Percentiles rank a stretch among this genome's conserved stretches.
Conservation (phyloP, 768 basidiomycete species). For the Amanita exitialis region DNA sequence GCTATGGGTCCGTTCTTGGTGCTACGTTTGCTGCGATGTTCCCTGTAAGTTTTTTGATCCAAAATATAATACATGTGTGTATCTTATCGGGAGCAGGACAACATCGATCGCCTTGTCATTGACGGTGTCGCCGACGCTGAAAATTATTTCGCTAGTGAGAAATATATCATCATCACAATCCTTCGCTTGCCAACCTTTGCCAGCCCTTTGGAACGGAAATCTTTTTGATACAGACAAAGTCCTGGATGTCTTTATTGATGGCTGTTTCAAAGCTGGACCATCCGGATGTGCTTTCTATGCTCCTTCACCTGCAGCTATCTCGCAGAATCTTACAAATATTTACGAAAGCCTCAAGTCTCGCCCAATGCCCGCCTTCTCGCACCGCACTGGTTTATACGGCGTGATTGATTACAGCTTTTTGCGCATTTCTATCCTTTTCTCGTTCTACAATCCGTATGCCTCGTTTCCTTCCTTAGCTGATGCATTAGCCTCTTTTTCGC, state of each 20-base stretch:
- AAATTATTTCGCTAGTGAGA: slow-evolving; percentile 26
- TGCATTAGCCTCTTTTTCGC: slow-evolving; percentile 23
- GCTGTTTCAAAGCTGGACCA: slow-evolving; percentile 28
- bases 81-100: slow-evolving; percentile 9
- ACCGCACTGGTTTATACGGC: slow-evolving; percentile 18
- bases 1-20: slow-evolving; percentile 15
- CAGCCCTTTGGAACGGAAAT: slow-evolving; percentile 26
- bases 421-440: slow-evolving; percentile 18
- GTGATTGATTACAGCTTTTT: slow-evolving; percentile 25
- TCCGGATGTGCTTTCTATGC: slow-evolving; percentile 27
- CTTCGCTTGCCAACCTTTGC: not conserved
- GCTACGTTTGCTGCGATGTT: slow-evolving; percentile 15
- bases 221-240: slow-evolving; percentile 27
- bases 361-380: slow-evolving; percentile 23
- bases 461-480: slow-evolving; percentile 23
- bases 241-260: slow-evolving; percentile 23
- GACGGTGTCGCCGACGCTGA: slow-evolving; percentile 33
- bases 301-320: slow-evolving; percentile 21
- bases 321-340: slow-evolving; percentile 23
- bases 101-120: slow-evolving; percentile 25
- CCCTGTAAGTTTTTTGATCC: slow-evolving; percentile 11
- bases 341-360: slow-evolving; percentile 13
- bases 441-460: slow-evolving; percentile 26
- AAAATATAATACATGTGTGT: slow-evolving; percentile 4
- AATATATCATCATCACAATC: slow-evolving; percentile 6